These are phyloP conservation scores for Russula virescens DNA, from an alignment of 768 basidiomycete species.

Conservation along the genomic window DNA sequence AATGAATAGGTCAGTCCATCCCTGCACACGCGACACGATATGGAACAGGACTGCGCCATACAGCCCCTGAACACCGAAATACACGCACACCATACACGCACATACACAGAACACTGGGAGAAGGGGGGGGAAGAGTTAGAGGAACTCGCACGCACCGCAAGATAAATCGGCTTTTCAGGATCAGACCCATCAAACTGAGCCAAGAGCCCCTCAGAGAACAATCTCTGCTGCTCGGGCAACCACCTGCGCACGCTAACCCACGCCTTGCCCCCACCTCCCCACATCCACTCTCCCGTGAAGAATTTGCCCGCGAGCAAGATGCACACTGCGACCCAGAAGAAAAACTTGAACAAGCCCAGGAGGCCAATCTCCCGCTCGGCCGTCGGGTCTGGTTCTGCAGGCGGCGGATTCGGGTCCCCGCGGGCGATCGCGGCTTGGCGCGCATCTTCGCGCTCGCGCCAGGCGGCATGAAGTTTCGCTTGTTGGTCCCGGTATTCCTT, in stretches of 20 bases:
- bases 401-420: constrained; percentile 62
- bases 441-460: constrained; percentile 64
- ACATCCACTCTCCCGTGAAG: constrained; percentile 78
- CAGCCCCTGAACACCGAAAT: too few species aligned
- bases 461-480: constrained; percentile 55
- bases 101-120: too few species aligned
- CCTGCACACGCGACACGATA: constrained; percentile 38
- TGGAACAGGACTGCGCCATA: too few species aligned
- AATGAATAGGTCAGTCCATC: constrained; percentile 28
- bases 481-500: constrained; percentile 59
- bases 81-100: too few species aligned
- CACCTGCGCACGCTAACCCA: constrained; percentile 47
- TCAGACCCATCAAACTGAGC: constrained; percentile 66
- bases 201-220: constrained; percentile 72
- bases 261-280: constrained; percentile 51
- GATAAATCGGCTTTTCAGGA: constrained; percentile 63
- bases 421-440: constrained; percentile 67
- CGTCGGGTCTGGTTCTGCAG: constrained; percentile 69
- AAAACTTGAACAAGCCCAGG: constrained; percentile 61
- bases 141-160: constrained; percentile 63
- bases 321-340: constrained; percentile 50
- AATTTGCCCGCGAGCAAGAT: constrained; percentile 68
- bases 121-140: too few species aligned
- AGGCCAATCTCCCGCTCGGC: constrained; percentile 60
- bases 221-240: constrained; percentile 56